A percentile compares a stretch with the other conserved stretches of the same genome.
These are phyloP conservation scores for Zygosaccharomyces sapae DNA, from an alignment of 1,139 yeast genomes.

Conservation along the genomic window DNA sequence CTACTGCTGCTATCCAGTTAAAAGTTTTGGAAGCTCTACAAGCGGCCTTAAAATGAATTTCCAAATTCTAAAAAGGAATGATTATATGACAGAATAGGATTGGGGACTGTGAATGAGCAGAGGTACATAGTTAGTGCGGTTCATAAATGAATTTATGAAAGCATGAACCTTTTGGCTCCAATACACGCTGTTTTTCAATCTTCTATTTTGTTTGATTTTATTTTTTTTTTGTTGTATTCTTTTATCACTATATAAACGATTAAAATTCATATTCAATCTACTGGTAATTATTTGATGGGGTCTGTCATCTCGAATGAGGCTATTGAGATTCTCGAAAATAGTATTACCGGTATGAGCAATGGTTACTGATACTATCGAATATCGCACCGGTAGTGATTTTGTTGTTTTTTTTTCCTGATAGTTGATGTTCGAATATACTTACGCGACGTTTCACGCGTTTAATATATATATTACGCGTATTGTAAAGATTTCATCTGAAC, in stretches of 20 bases:
- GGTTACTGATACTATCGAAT: neutral
- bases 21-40: conserved; percentile 95
- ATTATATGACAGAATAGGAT: neutral
- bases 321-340: neutral
- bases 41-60: conserved; percentile 70
- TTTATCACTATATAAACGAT: conserved; percentile 2
- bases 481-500: neutral
- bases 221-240: neutral
- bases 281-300: conserved; percentile 1
- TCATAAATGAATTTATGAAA: neutral
- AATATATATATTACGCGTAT: conserved; percentile 2
- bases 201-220: neutral
- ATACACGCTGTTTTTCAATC: neutral
- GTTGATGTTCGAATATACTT: neutral
- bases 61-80: neutral
- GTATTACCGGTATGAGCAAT: no score
- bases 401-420: neutral
- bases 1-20: conserved; percentile 92
- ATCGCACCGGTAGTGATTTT: neutral
- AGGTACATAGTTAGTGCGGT: neutral
- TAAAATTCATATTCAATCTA: conserved; percentile 5
- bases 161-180: neutral
- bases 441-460: conserved; percentile 7
- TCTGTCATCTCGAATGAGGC: neutral
- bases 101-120: neutral